Percentiles rank a stretch among this genome's conserved stretches.
These are phyloP conservation scores for Priceomyces castillae DNA, from an alignment of 805 yeast species.

Conservation along the genomic window DNA sequence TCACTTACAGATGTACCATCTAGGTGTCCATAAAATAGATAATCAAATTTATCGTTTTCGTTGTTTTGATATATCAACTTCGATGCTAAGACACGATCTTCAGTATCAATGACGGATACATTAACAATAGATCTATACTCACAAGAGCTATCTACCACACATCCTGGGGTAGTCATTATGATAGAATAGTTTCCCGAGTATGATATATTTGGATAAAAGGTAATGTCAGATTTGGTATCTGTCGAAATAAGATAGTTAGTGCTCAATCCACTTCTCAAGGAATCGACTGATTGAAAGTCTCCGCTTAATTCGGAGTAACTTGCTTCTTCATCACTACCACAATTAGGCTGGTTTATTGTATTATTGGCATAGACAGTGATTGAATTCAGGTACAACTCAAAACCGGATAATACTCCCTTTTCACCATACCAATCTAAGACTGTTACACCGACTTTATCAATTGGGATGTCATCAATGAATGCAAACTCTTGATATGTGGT, in stretches of 20 bases:
- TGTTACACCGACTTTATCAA: slow-evolving; percentile 60
- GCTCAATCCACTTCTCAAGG: slow-evolving; percentile 28
- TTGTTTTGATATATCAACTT: slow-evolving; percentile 74
- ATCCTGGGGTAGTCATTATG: slow-evolving; percentile 83
- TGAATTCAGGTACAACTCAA: slow-evolving; percentile 64
- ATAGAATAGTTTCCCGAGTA: slow-evolving; percentile 74
- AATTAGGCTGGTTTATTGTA: slow-evolving; percentile 63
- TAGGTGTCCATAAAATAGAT: slow-evolving; percentile 67
- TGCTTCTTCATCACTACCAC: slow-evolving; percentile 33
- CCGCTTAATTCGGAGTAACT: slow-evolving; percentile 31
- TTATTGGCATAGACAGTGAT: slow-evolving; percentile 72
- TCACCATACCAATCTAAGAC: slow-evolving; percentile 67
- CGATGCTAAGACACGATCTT: slow-evolving; percentile 42
- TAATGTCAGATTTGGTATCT: slow-evolving; percentile 36
- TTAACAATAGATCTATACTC: slow-evolving; percentile 69
- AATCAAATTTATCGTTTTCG: slow-evolving; percentile 74
- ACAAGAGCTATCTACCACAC: slow-evolving; percentile 68
- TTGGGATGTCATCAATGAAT: slow-evolving; percentile 65
- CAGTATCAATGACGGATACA: slow-evolving; percentile 58
- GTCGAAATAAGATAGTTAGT: slow-evolving; percentile 33
- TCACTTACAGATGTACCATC: slow-evolving; percentile 34
- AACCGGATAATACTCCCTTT: slow-evolving; percentile 66
- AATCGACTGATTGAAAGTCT: slow-evolving; percentile 25
- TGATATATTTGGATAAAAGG: slow-evolving; percentile 65
- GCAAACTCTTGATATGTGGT: slow-evolving; percentile 74